A percentile compares a stretch with the other conserved stretches of the same genome.
Evolutionary conservation across 768 basidiomycete genomes (phyloP).

Genomic region (Mycena vulgaris): DNA sequence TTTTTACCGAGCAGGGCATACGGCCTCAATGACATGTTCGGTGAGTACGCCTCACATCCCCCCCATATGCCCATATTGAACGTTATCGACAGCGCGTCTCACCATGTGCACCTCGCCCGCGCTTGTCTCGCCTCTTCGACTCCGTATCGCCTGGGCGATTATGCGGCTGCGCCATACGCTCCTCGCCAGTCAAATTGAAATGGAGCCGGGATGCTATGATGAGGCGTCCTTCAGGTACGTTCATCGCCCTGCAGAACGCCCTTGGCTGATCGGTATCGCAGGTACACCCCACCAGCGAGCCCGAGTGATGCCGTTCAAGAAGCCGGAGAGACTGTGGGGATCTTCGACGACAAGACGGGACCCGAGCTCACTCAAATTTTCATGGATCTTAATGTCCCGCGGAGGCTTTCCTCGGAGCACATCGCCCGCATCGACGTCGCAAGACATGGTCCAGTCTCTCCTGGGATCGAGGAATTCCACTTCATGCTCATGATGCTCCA

Average conservation of each 20-base stretch:
- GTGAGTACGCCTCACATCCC: slow-evolving; percentile 7
- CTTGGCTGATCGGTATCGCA: slow-evolving; percentile 26
- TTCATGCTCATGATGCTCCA: slow-evolving; percentile 6
- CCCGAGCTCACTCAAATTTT: slow-evolving; percentile 5
- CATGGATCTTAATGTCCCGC: not conserved
- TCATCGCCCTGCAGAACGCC: not conserved
- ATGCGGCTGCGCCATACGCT: slow-evolving; percentile 66
- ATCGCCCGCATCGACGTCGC: slow-evolving; percentile 6
- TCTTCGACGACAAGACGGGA: not conserved
- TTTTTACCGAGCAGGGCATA: slow-evolving; percentile 24
- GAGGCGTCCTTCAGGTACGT: slow-evolving; percentile 65
- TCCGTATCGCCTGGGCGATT: slow-evolving; percentile 65
- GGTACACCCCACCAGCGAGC: slow-evolving; percentile 56
- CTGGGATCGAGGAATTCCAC: not conserved
- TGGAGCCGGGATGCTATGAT: slow-evolving; percentile 53
- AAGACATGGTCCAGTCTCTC: not conserved
- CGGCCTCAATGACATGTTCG: slow-evolving; percentile 22
- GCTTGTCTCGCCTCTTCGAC: slow-evolving; percentile 53
- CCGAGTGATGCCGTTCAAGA: slow-evolving; percentile 16
- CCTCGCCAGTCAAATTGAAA: slow-evolving; percentile 58
- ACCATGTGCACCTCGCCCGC: slow-evolving; percentile 57
- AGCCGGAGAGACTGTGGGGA: not conserved
- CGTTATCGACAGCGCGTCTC: slow-evolving; percentile 41
- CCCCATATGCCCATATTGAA: not conserved
- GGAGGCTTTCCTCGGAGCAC: not conserved